These are phyloP conservation scores for Fusarium cyanostomum DNA, from an alignment of 2,329 filamentous ascomycete genomes.

Conservation along the genomic window DNA sequence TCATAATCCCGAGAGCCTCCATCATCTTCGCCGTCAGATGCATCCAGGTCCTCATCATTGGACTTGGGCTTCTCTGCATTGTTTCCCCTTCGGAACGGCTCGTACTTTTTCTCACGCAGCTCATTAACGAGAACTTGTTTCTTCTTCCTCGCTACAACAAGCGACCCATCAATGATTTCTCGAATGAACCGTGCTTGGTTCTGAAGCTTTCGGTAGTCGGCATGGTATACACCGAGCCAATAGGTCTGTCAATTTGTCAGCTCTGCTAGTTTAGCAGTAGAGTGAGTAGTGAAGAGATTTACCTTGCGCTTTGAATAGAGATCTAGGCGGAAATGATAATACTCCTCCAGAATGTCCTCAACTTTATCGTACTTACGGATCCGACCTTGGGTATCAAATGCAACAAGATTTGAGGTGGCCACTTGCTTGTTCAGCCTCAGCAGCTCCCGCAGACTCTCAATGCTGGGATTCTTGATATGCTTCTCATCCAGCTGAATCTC, in stretches of 20 bases:
- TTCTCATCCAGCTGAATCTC: slow-evolving; percentile 91
- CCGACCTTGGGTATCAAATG: slow-evolving; percentile 86
- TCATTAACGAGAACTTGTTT: slow-evolving; percentile 84
- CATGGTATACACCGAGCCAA: slow-evolving; percentile 68
- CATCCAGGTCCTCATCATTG: slow-evolving; percentile 52
- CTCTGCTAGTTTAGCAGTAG: too few relatives aligned
- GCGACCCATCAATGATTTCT: slow-evolving; percentile 92
- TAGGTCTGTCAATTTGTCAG: slow-evolving; percentile 55
- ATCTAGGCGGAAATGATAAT: slow-evolving; percentile 80
- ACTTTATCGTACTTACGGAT: slow-evolving; percentile 93
- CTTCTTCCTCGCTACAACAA: slow-evolving; percentile 92
- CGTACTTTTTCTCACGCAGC: slow-evolving; percentile 85
- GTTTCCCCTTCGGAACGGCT: slow-evolving; percentile 77
- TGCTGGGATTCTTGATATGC: slow-evolving; percentile 76
- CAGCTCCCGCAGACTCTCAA: slow-evolving; percentile 86
- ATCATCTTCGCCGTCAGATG: slow-evolving; percentile 52
- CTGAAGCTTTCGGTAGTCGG: slow-evolving; percentile 76
- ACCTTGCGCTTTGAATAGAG: slow-evolving; percentile 86
- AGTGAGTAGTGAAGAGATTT: too few relatives aligned
- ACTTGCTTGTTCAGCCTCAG: slow-evolving; percentile 91
- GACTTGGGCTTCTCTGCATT: too few relatives aligned
- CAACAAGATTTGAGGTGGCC: slow-evolving; percentile 90
- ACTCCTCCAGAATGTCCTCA: slow-evolving; percentile 95
- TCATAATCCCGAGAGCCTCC: slow-evolving; percentile 81
- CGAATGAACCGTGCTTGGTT: slow-evolving; percentile 94